A percentile compares a stretch with the other conserved stretches of the same genome.
These are phyloP conservation scores for Quercus variabilis DNA, from an alignment of 306 rosid genomes.

Conservation along the genomic window DNA sequence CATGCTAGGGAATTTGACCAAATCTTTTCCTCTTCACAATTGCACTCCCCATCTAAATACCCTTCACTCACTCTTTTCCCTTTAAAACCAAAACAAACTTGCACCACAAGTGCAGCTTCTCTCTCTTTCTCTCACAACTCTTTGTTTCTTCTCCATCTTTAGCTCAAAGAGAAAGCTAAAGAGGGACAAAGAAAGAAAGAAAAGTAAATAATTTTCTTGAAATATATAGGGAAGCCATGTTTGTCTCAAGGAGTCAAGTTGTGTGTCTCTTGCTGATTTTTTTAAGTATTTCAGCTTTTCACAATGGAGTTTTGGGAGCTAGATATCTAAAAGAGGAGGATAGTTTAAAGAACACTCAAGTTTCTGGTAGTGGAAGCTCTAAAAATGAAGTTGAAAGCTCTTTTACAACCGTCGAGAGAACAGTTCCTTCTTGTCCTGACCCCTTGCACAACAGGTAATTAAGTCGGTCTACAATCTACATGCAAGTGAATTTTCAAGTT, in stretches of 20 bases:
- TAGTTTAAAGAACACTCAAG: constrained; percentile 24
- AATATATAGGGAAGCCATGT: constrained; percentile 29
- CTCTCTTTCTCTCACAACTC: neutral
- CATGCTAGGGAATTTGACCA: constrained; percentile 17
- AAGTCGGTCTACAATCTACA: constrained; percentile 11
- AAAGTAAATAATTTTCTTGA: neutral
- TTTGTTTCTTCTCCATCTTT: constrained; percentile 13
- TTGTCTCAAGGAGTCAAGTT: constrained; percentile 36
- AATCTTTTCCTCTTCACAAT: constrained; percentile 17
- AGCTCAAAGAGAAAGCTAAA: constrained; percentile 4
- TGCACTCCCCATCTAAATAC: neutral
- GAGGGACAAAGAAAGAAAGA: constrained; percentile 2
- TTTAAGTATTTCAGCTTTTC: constrained; percentile 35
- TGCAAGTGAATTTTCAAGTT: neutral
- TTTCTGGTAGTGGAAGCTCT: constrained; percentile 21
- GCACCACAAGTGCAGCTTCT: neutral
- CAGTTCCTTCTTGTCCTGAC: constrained; percentile 77
- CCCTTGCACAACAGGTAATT: constrained; percentile 77
- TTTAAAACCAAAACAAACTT: neutral
- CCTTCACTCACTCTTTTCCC: neutral
- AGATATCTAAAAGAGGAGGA: constrained; percentile 28
- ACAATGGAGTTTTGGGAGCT: constrained; percentile 36
- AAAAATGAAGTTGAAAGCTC: constrained; percentile 25
- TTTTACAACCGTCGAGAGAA: constrained; percentile 41
- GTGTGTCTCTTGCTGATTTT: constrained; percentile 35